phyloP scores from a whole-genome alignment of 108 stramenopile species.

The Cyclotella kingstonii region DNA sequence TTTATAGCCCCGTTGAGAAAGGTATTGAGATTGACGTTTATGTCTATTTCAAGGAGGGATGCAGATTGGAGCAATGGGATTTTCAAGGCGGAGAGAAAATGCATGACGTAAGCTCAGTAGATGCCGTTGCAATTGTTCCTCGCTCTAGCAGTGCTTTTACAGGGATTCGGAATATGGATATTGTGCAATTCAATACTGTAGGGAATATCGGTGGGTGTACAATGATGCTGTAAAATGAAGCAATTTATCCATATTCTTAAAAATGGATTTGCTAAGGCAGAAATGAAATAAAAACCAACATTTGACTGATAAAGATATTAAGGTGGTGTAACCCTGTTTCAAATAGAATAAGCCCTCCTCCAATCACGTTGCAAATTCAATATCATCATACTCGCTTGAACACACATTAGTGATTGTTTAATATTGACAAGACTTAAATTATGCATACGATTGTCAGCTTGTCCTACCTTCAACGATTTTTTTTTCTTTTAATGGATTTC shows the following conservation, averaged over 20 bases:
- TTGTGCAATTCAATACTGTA: background rate
- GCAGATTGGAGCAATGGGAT: slow-evolving; percentile 40
- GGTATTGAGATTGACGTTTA: slow-evolving; percentile 68
- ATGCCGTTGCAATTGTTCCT: slow-evolving; percentile 67
- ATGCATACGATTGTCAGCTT: no score
- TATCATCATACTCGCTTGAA: no score
- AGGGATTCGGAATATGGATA: slow-evolving; percentile 55
- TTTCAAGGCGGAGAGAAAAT: slow-evolving; percentile 50
- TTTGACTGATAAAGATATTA: background rate
- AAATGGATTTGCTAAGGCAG: background rate
- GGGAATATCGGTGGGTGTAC: slow-evolving; percentile 5
- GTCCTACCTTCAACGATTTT: no score
- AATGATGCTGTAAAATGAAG: background rate
- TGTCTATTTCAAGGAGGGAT: slow-evolving; percentile 38
- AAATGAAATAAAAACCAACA: background rate
- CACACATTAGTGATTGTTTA: no score
- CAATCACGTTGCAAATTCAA: no score
- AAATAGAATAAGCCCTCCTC: no score
- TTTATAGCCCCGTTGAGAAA: slow-evolving; percentile 57
- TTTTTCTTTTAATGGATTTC: no score
- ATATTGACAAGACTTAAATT: no score
- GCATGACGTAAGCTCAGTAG: slow-evolving; percentile 51
- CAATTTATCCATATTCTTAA: background rate
- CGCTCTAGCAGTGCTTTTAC: slow-evolving; percentile 47
- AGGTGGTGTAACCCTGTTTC: no score